Percentiles rank a stretch among this genome's conserved stretches.
phyloP scores from a whole-genome alignment of 169 alveolate genomes.

The Cryptosporidium andersoni region DNA sequence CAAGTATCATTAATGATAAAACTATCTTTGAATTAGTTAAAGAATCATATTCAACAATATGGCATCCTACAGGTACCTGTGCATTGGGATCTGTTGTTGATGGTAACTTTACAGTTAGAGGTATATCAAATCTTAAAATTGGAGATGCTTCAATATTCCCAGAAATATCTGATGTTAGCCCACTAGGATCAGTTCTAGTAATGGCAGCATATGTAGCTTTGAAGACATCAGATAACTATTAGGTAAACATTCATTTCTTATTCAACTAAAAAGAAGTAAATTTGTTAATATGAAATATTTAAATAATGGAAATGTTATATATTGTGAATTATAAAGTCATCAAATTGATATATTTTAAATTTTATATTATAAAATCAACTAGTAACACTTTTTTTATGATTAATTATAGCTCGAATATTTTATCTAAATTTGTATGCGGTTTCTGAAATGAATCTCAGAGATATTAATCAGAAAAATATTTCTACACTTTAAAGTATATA shows the following conservation, averaged over 20 bases:
- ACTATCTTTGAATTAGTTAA: constrained; percentile 54
- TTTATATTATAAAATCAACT: too few species aligned
- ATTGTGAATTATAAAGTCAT: not conserved
- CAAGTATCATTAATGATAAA: constrained; percentile 55
- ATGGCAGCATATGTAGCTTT: constrained; percentile 54
- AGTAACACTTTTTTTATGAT: too few species aligned
- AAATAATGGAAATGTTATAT: not conserved
- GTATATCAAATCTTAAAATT: constrained; percentile 42
- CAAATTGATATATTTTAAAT: too few species aligned
- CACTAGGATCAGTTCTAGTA: constrained; percentile 64
- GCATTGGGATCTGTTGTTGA: constrained; percentile 65
- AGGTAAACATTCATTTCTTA: not conserved
- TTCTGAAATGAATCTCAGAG: too few species aligned
- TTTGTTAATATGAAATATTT: not conserved
- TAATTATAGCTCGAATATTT: too few species aligned
- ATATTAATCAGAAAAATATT: too few species aligned
- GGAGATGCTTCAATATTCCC: constrained; percentile 71
- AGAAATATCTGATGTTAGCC: constrained; percentile 57
- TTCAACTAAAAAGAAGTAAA: not conserved
- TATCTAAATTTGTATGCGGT: too few species aligned
- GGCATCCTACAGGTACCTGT: constrained; percentile 72
- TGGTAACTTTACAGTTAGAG: constrained; percentile 46
- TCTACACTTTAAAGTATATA: too few species aligned
- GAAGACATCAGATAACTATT: constrained; percentile 6
- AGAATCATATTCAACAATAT: constrained; percentile 66